Evolutionary conservation across 179 eudicot genomes (phyloP).

Genomic region (Pouteria campechiana): DNA sequence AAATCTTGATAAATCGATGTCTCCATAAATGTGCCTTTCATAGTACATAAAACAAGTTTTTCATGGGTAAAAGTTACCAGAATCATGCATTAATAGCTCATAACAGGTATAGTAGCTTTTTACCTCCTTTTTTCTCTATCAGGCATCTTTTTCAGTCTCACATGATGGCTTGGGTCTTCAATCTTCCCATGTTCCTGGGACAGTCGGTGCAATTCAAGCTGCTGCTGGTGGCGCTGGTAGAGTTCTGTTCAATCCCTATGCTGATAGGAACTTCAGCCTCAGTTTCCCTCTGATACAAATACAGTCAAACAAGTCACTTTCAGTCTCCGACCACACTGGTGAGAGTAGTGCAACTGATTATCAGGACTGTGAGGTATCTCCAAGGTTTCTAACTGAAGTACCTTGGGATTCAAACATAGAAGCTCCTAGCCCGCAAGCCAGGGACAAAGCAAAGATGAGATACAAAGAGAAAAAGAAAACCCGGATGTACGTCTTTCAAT

Average conservation of each 20-base stretch:
- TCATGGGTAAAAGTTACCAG: no score
- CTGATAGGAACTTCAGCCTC: constrained; percentile 15
- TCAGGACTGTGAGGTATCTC: constrained; percentile 46
- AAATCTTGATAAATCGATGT: no score
- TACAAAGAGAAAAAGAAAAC: constrained; percentile 52
- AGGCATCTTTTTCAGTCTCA: constrained; percentile 25
- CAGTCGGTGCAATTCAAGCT: constrained; percentile 19
- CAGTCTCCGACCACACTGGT: constrained; percentile 30
- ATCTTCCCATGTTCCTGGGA: constrained; percentile 9
- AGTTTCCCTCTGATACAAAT: constrained; percentile 15
- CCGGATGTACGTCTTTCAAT: constrained; percentile 20
- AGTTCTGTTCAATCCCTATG: constrained; percentile 21
- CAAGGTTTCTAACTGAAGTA: constrained; percentile 25
- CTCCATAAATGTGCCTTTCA: no score
- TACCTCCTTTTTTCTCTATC: background rate
- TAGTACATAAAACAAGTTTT: no score
- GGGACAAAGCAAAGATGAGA: constrained; percentile 60
- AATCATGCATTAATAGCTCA: no score
- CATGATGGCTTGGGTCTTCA: constrained; percentile 18
- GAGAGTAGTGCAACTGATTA: constrained; percentile 40
- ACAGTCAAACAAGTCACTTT: constrained; percentile 20
- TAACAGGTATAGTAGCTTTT: background rate
- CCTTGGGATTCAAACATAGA: constrained; percentile 38
- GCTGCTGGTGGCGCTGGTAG: constrained; percentile 14
- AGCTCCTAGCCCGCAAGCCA: constrained; percentile 28